These are phyloP conservation scores for Dillenia turbinata DNA, from an alignment of 164 flowering plant species.

Conservation along the genomic window DNA sequence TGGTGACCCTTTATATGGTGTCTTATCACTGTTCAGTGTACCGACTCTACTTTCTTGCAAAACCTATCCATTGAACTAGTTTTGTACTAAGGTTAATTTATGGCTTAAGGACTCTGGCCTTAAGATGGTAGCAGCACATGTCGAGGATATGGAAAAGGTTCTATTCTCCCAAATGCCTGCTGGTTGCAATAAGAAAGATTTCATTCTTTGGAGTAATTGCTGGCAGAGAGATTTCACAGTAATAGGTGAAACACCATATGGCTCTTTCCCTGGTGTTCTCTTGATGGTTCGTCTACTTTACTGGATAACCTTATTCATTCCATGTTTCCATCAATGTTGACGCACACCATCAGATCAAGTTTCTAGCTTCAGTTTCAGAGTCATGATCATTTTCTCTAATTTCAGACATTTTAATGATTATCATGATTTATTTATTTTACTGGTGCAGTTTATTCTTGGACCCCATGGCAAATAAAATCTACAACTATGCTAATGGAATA, in stretches of 20 bases:
- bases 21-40: background rate
- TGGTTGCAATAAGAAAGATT: constrained; percentile 41
- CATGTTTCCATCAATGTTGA: too few relatives aligned
- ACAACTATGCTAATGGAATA: constrained; percentile 73
- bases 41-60: background rate
- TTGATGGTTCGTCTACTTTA: too few relatives aligned
- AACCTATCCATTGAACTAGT: background rate
- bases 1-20: constrained; percentile 4
- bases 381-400: background rate
- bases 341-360: too few relatives aligned
- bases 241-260: constrained; percentile 44
- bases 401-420: too few relatives aligned
- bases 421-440: too few relatives aligned
- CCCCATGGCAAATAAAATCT: constrained; percentile 59
- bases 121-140: constrained; percentile 37
- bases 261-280: background rate
- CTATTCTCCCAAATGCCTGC: constrained; percentile 26
- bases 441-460: constrained; percentile 79
- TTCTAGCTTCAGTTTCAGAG: too few relatives aligned
- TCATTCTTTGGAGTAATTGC: constrained; percentile 60
- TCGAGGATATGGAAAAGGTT: constrained; percentile 23
- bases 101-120: constrained; percentile 75
- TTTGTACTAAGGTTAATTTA: background rate
- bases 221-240: constrained; percentile 83
- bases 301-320: too few relatives aligned